These are phyloP conservation scores for Sporothrix humicola DNA, from an alignment of 2,329 filamentous ascomycete species.

Conservation along the genomic window DNA sequence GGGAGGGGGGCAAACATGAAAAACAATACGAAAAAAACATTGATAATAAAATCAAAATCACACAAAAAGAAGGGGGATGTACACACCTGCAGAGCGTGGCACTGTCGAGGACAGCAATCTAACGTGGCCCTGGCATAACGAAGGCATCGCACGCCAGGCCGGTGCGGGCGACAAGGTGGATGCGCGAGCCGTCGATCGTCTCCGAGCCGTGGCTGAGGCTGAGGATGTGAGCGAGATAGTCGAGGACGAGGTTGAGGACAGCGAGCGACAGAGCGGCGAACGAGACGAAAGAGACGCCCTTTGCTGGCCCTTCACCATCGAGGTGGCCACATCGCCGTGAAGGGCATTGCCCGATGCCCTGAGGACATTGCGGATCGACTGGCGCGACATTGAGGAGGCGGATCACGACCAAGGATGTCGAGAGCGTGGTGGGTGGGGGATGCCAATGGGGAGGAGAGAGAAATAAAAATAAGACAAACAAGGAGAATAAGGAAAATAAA, in stretches of 20 bases:
- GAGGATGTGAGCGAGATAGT: conserved; percentile 1
- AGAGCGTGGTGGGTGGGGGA: conserved; percentile 8
- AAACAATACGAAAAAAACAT: neutral
- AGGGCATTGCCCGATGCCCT: conserved; percentile 28
- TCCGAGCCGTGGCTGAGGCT: conserved; percentile 24
- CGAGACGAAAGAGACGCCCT: conserved; percentile 22
- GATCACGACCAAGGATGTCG: neutral
- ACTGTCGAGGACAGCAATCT: conserved; percentile 37
- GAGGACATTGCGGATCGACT: conserved; percentile 37
- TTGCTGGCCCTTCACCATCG: neutral
- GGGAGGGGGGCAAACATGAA: neutral
- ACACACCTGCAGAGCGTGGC: conserved; percentile 34
- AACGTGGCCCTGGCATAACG: conserved; percentile 33
- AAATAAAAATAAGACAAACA: neutral
- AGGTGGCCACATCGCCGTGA: conserved; percentile 14
- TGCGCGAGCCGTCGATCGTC: conserved; percentile 27
- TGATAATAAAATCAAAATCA: too few relatives aligned
- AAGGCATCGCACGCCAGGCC: conserved; percentile 15
- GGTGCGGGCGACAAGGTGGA: conserved; percentile 22
- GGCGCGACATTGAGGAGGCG: conserved; percentile 34
- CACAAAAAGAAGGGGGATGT: neutral
- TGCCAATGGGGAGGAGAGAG: neutral
- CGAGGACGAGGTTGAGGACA: conserved; percentile 17
- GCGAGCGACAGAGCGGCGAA: neutral
- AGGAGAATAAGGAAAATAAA: too few relatives aligned